Percentiles rank a stretch among this genome's conserved stretches.
phyloP scores from a whole-genome alignment of 257 asterid genomes.

The Coffea eugenioides region DNA sequence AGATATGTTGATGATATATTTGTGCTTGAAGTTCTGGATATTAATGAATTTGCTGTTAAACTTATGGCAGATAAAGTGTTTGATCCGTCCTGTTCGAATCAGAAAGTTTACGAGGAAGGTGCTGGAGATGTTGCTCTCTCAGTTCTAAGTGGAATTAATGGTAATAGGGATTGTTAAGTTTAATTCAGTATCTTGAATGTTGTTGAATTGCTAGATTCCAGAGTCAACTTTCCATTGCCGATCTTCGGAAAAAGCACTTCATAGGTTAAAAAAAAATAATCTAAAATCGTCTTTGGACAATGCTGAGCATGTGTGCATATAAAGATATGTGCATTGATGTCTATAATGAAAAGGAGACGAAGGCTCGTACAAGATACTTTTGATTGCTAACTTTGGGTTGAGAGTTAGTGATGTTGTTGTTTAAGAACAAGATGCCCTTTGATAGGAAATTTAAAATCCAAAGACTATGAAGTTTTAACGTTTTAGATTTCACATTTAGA shows the following conservation, averaged over 20 bases:
- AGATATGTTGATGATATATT: background rate
- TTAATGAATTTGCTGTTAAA: conserved; percentile 5
- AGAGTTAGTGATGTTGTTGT: background rate
- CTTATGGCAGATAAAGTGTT: conserved; percentile 79
- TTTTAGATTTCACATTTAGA: background rate
- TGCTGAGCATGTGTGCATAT: background rate
- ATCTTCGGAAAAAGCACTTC: no score
- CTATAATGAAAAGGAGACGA: background rate
- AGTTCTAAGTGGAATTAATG: conserved; percentile 85
- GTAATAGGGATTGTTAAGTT: conserved; percentile 29
- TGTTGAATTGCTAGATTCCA: no score
- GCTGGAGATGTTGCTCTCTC: conserved; percentile 92
- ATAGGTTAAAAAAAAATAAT: no score
- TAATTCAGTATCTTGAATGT: background rate
- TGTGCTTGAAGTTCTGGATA: background rate
- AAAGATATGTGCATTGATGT: background rate
- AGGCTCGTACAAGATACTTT: background rate
- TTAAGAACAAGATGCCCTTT: background rate
- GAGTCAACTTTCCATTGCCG: no score
- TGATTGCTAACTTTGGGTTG: background rate
- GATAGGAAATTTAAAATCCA: background rate
- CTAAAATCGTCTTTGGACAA: no score
- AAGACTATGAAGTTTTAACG: background rate
- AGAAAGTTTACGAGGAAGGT: conserved; percentile 83
- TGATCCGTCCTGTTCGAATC: conserved; percentile 61